Base-by-base conservation (phyloP, 306 rosid species). In the Rubus idaeus region DNA sequence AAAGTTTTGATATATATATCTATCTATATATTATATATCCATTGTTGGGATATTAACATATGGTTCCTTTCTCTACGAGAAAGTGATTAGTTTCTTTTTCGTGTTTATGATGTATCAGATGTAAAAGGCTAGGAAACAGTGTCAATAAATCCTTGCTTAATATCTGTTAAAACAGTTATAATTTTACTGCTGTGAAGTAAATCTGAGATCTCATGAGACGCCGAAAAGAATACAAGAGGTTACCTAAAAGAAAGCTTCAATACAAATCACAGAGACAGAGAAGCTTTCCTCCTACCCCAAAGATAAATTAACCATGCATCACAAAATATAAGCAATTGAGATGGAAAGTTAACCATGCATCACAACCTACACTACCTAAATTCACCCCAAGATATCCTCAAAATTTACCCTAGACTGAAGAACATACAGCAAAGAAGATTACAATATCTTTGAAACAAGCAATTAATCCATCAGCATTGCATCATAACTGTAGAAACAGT, bases 111-210 rank as follows among this genome's bases (percentile, higher is more conserved):
- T 61, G 70, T 11, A 74, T 74, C 41, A 56, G 51, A 45, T 74
- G 69, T 60, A 60, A 60, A 26, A n/a, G 45, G 69, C 69, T 39
- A 63, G 55, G 67, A 44, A 57, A 30, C 68, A 8, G 23, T 73
- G 56, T 42, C 56, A 73, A 73, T 73, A 58, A 73, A 73, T 73
- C 70, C 30, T 45, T 30, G 68, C 68, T 45, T 13, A 16, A 39
- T 4, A 13, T 58, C 44, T 17, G 56, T 74, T 20, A 47, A 45
- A 26, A 61, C 3, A 16, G n/a, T 58, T 74, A 8, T 17, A 45
- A 62, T 35, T 37, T 39, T 10, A 18, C 23, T 57, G 21, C 40
- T 46, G 73, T 10, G n/a, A 17, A 18, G 49, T 50, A 6, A 4
- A 57, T 49, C 8, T 30, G 45, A 30, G 26, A 8, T 8, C 35